phyloP scores from a whole-genome alignment of 2,329 filamentous ascomycete species.

The Pestalotiopsis fici region DNA sequence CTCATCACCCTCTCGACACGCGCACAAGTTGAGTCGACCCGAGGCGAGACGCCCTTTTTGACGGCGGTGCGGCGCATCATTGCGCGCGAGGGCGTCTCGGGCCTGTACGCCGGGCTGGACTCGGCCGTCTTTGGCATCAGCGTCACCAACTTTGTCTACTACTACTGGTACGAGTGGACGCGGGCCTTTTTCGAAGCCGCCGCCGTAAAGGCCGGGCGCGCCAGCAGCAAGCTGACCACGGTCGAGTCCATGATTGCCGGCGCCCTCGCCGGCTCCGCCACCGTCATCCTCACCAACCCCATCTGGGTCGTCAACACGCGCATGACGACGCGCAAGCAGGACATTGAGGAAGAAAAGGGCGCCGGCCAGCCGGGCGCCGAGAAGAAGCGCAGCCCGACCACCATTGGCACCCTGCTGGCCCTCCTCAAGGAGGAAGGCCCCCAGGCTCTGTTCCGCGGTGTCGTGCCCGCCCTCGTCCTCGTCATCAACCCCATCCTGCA shows the following conservation, averaged over 20 bases:
- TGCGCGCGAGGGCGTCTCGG: constrained; percentile 84
- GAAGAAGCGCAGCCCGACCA: constrained; percentile 60
- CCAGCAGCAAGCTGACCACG: constrained; percentile 82
- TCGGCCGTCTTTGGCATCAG: constrained; percentile 96
- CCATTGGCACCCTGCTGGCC: constrained; percentile 77
- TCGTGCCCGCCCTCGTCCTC: constrained; percentile 87
- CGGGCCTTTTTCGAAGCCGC: constrained; percentile 82
- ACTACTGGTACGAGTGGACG: constrained; percentile 99
- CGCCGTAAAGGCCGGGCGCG: constrained; percentile 70
- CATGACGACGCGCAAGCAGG: constrained; percentile 84
- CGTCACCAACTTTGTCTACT: constrained; percentile 99
- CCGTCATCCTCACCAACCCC: constrained; percentile 94
- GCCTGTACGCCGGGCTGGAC: constrained; percentile 90
- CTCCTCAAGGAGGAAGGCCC: constrained; percentile 85
- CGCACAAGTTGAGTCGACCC: constrained; percentile 95
- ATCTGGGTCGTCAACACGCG: constrained; percentile 99
- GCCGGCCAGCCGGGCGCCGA: constrained; percentile 40
- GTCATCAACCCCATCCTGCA: constrained; percentile 98
- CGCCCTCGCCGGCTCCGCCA: constrained; percentile 89
- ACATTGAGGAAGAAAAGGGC: constrained; percentile 30
- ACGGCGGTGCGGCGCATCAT: constrained; percentile 85
- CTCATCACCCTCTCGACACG: constrained; percentile 96
- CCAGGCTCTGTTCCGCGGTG: constrained; percentile 83
- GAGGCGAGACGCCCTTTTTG: constrained; percentile 81
- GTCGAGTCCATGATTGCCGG: constrained; percentile 94